Evolutionary conservation across 495 filamentous ascomycete genomes (phyloP).

Genomic region (Aspergillus mulundensis): DNA sequence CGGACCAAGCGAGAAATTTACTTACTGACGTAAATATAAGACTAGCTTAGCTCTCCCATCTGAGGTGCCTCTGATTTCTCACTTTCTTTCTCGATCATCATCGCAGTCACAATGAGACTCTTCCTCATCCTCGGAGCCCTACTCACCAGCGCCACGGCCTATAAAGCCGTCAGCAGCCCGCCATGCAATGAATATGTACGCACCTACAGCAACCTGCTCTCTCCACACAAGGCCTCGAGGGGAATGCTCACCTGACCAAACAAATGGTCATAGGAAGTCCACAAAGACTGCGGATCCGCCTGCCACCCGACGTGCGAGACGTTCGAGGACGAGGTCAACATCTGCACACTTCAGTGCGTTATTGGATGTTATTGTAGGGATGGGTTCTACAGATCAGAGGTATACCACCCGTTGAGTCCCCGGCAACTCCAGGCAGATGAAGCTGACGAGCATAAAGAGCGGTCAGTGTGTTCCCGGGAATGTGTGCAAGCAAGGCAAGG

Average conservation of each 20-base stretch:
- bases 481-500: neutral
- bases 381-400: neutral
- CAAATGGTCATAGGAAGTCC: neutral
- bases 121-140: neutral
- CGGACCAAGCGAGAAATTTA: neutral
- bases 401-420: neutral
- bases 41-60: neutral
- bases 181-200: conserved; percentile 4
- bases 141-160: neutral
- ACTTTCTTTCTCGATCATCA: neutral
- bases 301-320: conserved; percentile 11
- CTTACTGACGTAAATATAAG: neutral
- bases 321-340: neutral
- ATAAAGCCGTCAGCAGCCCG: neutral
- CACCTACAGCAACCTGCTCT: neutral
- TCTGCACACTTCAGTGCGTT: conserved; percentile 6
- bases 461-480: neutral
- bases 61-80: neutral
- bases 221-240: neutral
- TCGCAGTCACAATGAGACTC: neutral
- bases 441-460: neutral
- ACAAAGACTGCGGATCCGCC: conserved; percentile 4
- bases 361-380: conserved; percentile 8
- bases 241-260: no score
- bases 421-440: neutral